Evolutionary conservation across 441 rosid species (phyloP).

Genomic region (Pelargonium citronellum): DNA sequence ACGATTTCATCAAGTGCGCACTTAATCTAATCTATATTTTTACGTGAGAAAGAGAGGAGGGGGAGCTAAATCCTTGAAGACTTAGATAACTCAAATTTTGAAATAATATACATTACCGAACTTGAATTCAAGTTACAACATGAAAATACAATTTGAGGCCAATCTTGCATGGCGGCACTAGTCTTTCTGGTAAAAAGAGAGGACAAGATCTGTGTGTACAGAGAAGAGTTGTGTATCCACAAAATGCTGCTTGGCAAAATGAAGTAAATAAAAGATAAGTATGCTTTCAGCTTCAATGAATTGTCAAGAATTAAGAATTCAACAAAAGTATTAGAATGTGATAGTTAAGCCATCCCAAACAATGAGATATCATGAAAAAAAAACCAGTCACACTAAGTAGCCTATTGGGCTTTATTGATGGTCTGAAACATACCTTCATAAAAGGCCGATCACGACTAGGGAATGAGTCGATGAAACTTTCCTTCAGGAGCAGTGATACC

Average conservation of each 20-base stretch:
- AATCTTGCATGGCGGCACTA: constrained; percentile 27
- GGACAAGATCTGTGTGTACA: constrained; percentile 89
- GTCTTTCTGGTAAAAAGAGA: constrained; percentile 85
- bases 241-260: constrained; percentile 50
- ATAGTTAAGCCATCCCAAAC: no score
- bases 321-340: no score
- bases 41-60: no score
- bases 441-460: constrained; percentile 58
- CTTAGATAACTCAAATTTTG: neutral
- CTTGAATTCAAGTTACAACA: constrained; percentile 27
- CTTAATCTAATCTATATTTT: no score
- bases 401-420: constrained; percentile 3
- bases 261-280: constrained; percentile 7
- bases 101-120: constrained; percentile 22
- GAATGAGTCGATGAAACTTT: constrained; percentile 67
- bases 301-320: no score
- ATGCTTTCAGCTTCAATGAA: no score
- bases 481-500: constrained; percentile 72
- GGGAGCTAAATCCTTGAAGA: neutral
- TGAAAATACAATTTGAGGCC: constrained; percentile 12
- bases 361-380: no score
- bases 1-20: no score
- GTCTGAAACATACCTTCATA: constrained; percentile 45
- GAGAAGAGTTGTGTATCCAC: constrained; percentile 98
- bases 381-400: neutral